A percentile compares a stretch with the other conserved stretches of the same genome.
Evolutionary conservation across 2,329 filamentous ascomycete genomes (phyloP).

Genomic region (Periconia sp.): DNA sequence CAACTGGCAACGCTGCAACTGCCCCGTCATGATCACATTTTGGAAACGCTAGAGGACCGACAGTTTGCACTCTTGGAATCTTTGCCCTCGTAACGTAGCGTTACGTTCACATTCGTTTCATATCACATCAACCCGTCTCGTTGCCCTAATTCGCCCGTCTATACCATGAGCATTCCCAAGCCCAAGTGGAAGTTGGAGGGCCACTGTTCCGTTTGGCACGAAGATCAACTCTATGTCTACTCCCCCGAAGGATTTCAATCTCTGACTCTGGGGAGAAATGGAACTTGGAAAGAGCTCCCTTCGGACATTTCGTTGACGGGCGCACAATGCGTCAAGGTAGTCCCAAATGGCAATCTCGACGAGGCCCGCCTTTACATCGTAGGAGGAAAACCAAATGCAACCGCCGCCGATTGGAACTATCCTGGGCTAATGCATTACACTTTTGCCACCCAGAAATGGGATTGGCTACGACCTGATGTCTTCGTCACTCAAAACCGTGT

Average conservation of each 20-base stretch:
- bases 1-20: background rate
- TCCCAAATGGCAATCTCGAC: conserved; percentile 55
- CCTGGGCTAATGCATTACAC: conserved; percentile 72
- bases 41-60: conserved; percentile 19
- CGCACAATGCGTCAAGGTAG: conserved; percentile 73
- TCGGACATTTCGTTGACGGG: conserved; percentile 72
- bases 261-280: conserved; percentile 67
- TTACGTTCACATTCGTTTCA: conserved; percentile 18
- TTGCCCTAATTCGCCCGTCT: conserved; percentile 6
- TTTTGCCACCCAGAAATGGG: conserved; percentile 61
- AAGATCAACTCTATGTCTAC: conserved; percentile 84
- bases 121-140: conserved; percentile 5
- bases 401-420: conserved; percentile 55
- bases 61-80: conserved; percentile 16
- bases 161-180: conserved; percentile 68
- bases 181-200: conserved; percentile 71
- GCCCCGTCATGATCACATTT: conserved; percentile 34
- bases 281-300: conserved; percentile 68
- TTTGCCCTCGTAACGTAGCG: conserved; percentile 17
- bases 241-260: conserved; percentile 75
- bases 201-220: conserved; percentile 78
- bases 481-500: conserved; percentile 66
- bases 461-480: conserved; percentile 53
- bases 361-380: conserved; percentile 75
- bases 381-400: conserved; percentile 60